These are phyloP conservation scores for Paramecium sexaurelia DNA, from an alignment of 73 alveolate genomes.

Conservation along the genomic window DNA sequence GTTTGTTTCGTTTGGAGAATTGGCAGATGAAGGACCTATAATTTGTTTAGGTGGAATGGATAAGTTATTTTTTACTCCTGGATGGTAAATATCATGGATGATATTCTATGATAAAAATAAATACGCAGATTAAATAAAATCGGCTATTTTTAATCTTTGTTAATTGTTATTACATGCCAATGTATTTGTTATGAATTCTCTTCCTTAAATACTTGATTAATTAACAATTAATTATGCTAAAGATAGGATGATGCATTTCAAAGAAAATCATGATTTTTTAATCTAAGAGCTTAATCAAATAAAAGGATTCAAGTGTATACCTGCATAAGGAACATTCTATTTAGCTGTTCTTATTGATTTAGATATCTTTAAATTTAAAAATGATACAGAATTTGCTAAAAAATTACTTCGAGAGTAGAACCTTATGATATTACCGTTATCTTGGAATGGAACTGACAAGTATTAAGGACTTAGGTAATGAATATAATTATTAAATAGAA, in stretches of 20 bases:
- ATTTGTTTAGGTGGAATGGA: conserved; percentile 76
- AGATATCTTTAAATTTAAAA: neutral
- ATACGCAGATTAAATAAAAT: conserved; percentile 67
- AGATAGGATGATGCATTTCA: conserved; percentile 67
- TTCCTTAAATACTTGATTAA: conserved; percentile 72
- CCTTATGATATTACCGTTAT: conserved; percentile 25
- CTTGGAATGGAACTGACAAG: conserved; percentile 29
- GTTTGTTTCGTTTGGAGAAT: conserved; percentile 61
- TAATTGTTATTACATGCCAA: conserved; percentile 76
- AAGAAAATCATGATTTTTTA: conserved; percentile 73
- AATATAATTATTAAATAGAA: neutral
- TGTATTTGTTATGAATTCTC: conserved; percentile 71
- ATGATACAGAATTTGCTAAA: conserved; percentile 55
- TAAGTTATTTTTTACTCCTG: conserved; percentile 86
- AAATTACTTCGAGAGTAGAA: conserved; percentile 11
- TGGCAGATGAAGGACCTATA: conserved; percentile 74
- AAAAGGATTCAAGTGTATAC: conserved; percentile 75
- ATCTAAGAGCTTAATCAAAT: conserved; percentile 60
- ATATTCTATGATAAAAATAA: conserved; percentile 77
- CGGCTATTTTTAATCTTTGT: conserved; percentile 65
- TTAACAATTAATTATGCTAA: conserved; percentile 66
- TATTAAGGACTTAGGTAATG: conserved; percentile 45
- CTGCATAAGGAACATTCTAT: conserved; percentile 82
- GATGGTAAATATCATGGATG: conserved; percentile 90
- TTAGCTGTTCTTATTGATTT: conserved; percentile 77